These are phyloP conservation scores for Lathyrus tuberosus DNA, from an alignment of 306 rosid genomes.

Conservation along the genomic window DNA sequence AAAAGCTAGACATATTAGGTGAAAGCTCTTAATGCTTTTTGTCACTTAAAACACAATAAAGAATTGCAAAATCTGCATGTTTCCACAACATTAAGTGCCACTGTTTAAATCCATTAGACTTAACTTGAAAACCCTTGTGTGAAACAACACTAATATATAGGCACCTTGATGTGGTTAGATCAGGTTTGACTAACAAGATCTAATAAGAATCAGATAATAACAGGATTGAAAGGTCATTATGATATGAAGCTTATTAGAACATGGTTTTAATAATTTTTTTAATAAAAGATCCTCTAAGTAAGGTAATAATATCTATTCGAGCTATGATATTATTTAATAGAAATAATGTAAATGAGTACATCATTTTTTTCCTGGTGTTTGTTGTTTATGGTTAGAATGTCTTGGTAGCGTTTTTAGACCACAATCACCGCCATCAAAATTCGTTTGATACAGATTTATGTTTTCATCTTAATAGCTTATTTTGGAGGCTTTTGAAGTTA, in stretches of 20 bases:
- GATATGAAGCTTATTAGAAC: slow-evolving; percentile 17
- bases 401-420: no score
- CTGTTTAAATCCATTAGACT: not conserved
- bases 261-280: slow-evolving; percentile 17
- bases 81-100: no score
- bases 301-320: not conserved
- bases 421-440: no score
- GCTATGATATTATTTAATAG: slow-evolving; percentile 13
- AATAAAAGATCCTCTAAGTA: not conserved
- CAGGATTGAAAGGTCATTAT: not conserved
- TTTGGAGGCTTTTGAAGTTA: not conserved
- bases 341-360: slow-evolving; percentile 5
- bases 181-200: slow-evolving; percentile 23
- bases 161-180: slow-evolving; percentile 25
- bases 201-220: not conserved
- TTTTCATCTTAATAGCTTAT: not conserved
- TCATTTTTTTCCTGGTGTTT: no score
- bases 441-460: no score
- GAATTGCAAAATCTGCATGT: not conserved
- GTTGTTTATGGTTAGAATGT: no score
- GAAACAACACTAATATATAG: slow-evolving; percentile 13
- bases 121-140: slow-evolving; percentile 22
- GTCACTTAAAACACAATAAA: not conserved
- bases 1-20: not conserved
- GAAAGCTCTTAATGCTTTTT: not conserved